A percentile compares a stretch with the other conserved stretches of the same genome.
phyloP scores from a whole-genome alignment of 495 filamentous ascomycete genomes.

The Daldinia loculata region DNA sequence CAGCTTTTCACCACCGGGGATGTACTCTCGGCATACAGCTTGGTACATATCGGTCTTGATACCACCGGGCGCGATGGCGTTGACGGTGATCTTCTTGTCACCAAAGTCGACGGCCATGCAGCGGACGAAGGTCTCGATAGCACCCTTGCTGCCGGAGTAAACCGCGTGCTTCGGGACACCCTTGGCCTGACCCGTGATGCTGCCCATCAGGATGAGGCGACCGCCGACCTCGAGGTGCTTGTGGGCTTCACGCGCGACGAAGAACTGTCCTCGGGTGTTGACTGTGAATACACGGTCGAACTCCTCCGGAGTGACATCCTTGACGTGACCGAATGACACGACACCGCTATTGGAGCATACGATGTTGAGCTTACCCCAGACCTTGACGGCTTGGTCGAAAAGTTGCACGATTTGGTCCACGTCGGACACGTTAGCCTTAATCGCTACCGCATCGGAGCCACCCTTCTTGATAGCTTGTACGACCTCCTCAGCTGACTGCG shows the following conservation, averaged over 20 bases:
- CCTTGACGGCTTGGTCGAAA: conserved; percentile 65
- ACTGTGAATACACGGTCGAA: conserved; percentile 80
- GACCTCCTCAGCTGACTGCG: conserved; percentile 68
- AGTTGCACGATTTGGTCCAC: conserved; percentile 66
- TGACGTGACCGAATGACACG: conserved; percentile 68
- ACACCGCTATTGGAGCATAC: conserved; percentile 76
- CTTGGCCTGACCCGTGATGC: conserved; percentile 60
- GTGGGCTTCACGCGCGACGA: conserved; percentile 80
- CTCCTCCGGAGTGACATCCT: conserved; percentile 76
- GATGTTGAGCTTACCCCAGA: conserved; percentile 77
- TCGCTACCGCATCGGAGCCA: conserved; percentile 68
- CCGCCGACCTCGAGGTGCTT: conserved; percentile 73
- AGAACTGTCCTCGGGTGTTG: conserved; percentile 83
- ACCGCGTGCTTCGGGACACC: conserved; percentile 77
- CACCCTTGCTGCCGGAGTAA: conserved; percentile 80
- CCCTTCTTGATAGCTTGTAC: conserved; percentile 59
- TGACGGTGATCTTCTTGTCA: conserved; percentile 76
- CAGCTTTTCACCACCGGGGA: conserved; percentile 63
- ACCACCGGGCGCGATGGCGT: conserved; percentile 77
- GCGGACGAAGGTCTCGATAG: conserved; percentile 80
- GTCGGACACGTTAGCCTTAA: conserved; percentile 79
- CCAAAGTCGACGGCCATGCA: conserved; percentile 78
- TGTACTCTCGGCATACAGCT: conserved; percentile 68
- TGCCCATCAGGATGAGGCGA: conserved; percentile 70
- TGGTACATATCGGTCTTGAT: conserved; percentile 84